Evolutionary conservation across 2,329 filamentous ascomycete genomes (phyloP).

Genomic region (Cladosporium sphaerospermum): DNA sequence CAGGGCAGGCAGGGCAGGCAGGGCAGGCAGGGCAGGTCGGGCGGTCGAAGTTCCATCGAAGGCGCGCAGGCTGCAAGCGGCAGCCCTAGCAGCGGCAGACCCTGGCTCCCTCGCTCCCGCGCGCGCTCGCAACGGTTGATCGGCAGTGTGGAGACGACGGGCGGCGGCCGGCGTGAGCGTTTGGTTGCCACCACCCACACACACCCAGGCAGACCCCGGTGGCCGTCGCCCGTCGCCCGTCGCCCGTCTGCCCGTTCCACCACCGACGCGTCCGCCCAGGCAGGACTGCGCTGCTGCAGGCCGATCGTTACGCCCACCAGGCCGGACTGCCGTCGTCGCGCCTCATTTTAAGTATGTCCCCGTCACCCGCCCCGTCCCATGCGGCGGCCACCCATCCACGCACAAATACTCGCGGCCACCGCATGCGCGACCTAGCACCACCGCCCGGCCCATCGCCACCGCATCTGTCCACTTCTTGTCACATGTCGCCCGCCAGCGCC

Average conservation of each 20-base stretch:
- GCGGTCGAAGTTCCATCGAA: slow-evolving; percentile 5
- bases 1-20: background rate
- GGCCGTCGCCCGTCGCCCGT: no score
- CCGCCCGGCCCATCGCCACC: slow-evolving; percentile 8
- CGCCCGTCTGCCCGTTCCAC: background rate
- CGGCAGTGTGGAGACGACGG: slow-evolving; percentile 5
- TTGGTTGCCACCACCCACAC: no score
- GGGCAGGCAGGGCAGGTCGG: background rate
- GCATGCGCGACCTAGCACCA: slow-evolving; percentile 11
- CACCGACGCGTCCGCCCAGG: slow-evolving; percentile 1
- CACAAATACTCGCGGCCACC: slow-evolving; percentile 4
- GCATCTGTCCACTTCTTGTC: slow-evolving; percentile 9
- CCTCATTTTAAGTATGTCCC: slow-evolving; percentile 16
- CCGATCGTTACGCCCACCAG: slow-evolving; percentile 3
- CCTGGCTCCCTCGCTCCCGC: background rate
- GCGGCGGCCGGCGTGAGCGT: no score
- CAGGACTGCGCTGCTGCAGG: slow-evolving; percentile 6
- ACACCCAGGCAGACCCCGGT: no score
- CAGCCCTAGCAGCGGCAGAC: slow-evolving; percentile 2
- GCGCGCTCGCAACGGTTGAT: slow-evolving; percentile 4
- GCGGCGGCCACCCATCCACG: background rate
- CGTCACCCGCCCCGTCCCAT: slow-evolving; percentile 14
- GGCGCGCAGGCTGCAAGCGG: background rate
- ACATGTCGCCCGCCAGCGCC: slow-evolving; percentile 18
- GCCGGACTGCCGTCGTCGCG: slow-evolving; percentile 1